Base-by-base conservation (phyloP, 2,329 filamentous ascomycete species). In the Stemphylium vesicarium region DNA sequence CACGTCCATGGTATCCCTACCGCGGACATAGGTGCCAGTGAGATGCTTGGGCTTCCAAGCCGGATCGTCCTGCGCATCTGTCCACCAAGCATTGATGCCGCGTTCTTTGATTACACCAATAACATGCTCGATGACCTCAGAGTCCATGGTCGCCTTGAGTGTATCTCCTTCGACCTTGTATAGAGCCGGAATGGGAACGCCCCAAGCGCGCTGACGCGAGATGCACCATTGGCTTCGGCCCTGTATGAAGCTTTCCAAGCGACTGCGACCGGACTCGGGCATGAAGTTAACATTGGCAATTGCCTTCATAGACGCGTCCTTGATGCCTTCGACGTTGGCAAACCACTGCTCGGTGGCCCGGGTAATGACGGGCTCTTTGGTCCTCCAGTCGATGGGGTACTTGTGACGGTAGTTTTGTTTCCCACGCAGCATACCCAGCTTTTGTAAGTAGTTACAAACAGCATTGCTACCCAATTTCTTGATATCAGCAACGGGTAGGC, bases 271-370 rank as follows among this genome's bases (percentile, higher is more conserved):
- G 22, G 82, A 81, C 38, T 88, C 83, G 0, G 95, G 95, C 12
- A 96, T 81, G 66, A 98, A 99, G 0, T 80, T 81, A 20, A 98
- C 91, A 33, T 84, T 74, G 0, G 87, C 79, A 10, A 99, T 79
- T 8, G 91, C 85, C 13, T 82, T 75, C 20, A 96, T 78, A 0
- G 93, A 91, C 29, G 85, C 81, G 1, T 85, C 80, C 66, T 96
- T 96, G 75, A 98, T 94, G 45, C 83, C 85, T 12, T 84, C 91
- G 2, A 97, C 91, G 74, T 98, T 91, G 10, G 95, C 92, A 71
- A 99, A 99, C 95, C 95, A 99, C 77, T 99, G 95, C 33, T 93
- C 91, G 0, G 96, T 99, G 3, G 95, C 94, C 62, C 95, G 82
- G 31, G 96, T 86, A 56, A 99, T 92, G 44, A 99, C 88, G 1